These are phyloP conservation scores for Taxillus chinensis DNA, from an alignment of 164 flowering plant genomes.

Conservation along the genomic window DNA sequence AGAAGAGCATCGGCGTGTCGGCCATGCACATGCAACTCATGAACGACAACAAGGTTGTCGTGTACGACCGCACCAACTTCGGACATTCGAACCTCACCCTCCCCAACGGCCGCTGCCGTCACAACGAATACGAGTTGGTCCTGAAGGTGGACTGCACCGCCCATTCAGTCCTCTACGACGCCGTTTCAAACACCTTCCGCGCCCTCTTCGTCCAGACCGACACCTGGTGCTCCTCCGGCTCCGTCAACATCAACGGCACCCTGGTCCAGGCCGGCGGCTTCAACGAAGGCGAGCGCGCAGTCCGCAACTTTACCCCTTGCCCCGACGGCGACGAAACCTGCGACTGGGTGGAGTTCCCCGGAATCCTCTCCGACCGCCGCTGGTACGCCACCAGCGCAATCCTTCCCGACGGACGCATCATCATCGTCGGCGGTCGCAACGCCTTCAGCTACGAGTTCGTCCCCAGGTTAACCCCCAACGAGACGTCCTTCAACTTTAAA, in stretches of 20 bases:
- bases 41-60: slow-evolving; percentile 37
- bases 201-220: slow-evolving; percentile 62
- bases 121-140: slow-evolving; percentile 19
- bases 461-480: slow-evolving; percentile 23
- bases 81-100: slow-evolving; percentile 62
- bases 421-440: slow-evolving; percentile 66
- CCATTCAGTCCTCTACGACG: slow-evolving; percentile 63
- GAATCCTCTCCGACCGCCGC: slow-evolving; percentile 28
- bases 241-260: slow-evolving; percentile 44
- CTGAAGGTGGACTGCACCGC: slow-evolving; percentile 63
- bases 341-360: slow-evolving; percentile 60
- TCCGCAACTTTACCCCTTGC: slow-evolving; percentile 50
- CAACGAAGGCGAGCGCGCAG: slow-evolving; percentile 42
- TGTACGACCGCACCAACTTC: slow-evolving; percentile 69
- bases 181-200: slow-evolving; percentile 43
- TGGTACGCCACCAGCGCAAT: slow-evolving; percentile 73
- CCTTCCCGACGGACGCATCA: slow-evolving; percentile 69
- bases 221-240: slow-evolving; percentile 90
- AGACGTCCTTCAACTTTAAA: slow-evolving; percentile 9
- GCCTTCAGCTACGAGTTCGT: slow-evolving; percentile 61
- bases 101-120: slow-evolving; percentile 38
- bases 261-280: slow-evolving; percentile 79
- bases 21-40: slow-evolving; percentile 86
- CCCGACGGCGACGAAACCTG: slow-evolving; percentile 18
- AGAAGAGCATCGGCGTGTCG: slow-evolving; percentile 47